Conservation (phyloP, 1,284 basidiomycete genomes). For the Exobasidium rhododendri region DNA sequence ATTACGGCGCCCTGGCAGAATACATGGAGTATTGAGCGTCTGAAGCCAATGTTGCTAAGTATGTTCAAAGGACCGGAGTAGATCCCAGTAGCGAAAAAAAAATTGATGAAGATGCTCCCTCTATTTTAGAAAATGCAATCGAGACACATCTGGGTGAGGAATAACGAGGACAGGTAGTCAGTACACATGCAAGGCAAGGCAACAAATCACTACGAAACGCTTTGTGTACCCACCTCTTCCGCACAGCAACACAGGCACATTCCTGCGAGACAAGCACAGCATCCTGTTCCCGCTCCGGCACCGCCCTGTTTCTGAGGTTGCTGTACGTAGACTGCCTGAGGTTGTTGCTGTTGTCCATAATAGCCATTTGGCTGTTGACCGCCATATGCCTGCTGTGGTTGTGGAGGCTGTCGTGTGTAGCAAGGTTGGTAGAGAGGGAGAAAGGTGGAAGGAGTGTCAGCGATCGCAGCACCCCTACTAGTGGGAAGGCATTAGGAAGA, state of each 20-base stretch:
- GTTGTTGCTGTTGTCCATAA: conserved; percentile 19
- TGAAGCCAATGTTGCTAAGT: no score
- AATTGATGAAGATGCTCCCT: no score
- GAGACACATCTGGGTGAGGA: conserved; percentile 5
- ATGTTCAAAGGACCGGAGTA: no score
- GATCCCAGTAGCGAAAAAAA: not conserved
- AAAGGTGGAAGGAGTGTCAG: no score
- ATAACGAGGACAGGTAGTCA: not conserved
- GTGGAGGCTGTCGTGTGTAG: no score
- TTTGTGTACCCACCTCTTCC: conserved; percentile 24
- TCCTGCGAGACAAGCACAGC: conserved; percentile 31
- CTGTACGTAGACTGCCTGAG: conserved; percentile 32
- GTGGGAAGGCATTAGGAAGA: no score
- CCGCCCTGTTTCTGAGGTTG: conserved; percentile 26
- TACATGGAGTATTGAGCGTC: no score
- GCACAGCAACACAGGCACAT: conserved; percentile 29
- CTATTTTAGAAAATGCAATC: not conserved
- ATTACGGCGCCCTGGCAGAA: no score
- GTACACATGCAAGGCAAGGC: not conserved
- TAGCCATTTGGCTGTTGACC: conserved; percentile 23
- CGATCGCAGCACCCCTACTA: no score
- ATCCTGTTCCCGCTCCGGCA: conserved; percentile 22
- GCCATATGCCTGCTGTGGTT: conserved; percentile 29
- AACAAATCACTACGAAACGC: not conserved
- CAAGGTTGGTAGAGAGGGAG: conserved; percentile 5